Conservation (phyloP, 306 rosid genomes). For the Dicorynia guianensis region DNA sequence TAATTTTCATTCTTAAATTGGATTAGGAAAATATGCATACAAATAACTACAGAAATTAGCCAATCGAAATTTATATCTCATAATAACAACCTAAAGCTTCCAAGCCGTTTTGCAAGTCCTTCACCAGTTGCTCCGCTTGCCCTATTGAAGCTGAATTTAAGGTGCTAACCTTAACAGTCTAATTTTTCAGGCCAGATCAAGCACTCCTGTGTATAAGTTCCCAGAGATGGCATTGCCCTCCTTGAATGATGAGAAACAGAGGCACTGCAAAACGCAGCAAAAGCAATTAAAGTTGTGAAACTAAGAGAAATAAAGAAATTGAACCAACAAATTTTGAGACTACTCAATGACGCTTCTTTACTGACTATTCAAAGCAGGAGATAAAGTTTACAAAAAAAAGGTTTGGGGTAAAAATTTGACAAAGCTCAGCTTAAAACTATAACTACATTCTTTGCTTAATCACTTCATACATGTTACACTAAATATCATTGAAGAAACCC, state of each 20-base stretch:
- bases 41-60: background rate
- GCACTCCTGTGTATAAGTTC: conserved; percentile 28
- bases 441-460: conserved; percentile 16
- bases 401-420: background rate
- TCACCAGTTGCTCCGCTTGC: background rate
- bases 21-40: background rate
- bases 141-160: background rate
- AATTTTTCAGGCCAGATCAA: conserved; percentile 46
- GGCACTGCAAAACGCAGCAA: conserved; percentile 30
- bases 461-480: conserved; percentile 1
- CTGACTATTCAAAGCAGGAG: conserved; percentile 46
- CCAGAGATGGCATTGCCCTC: conserved; percentile 33
- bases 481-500: background rate
- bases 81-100: too few species aligned
- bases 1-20: background rate
- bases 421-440: background rate
- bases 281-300: conserved; percentile 25
- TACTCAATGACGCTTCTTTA: conserved; percentile 52
- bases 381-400: background rate
- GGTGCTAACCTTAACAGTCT: background rate
- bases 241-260: conserved; percentile 41
- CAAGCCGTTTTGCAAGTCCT: background rate
- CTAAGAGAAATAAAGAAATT: conserved; percentile 13
- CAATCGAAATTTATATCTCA: background rate
- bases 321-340: conserved; percentile 41